Percentiles rank a stretch among this genome's conserved stretches.
Evolutionary conservation across 257 asterid genomes (phyloP).

Genomic region (Datura wrightii): DNA sequence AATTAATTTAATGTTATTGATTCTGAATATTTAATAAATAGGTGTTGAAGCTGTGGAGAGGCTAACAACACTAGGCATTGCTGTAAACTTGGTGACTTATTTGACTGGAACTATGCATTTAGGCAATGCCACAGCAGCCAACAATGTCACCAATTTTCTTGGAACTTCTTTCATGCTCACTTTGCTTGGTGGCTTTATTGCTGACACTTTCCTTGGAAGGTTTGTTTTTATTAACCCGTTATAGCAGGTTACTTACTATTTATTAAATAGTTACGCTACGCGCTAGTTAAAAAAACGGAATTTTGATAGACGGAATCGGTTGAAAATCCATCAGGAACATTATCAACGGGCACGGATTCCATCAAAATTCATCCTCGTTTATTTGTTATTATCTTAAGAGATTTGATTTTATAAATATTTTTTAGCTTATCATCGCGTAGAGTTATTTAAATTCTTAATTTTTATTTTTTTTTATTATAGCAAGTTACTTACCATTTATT

Average conservation of each 20-base stretch:
- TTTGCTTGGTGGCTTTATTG: constrained; percentile 82
- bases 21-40: background rate
- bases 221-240: constrained; percentile 9
- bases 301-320: no score
- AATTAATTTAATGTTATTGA: background rate
- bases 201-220: constrained; percentile 88
- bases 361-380: no score
- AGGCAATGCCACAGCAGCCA: constrained; percentile 82
- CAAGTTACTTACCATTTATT: constrained; percentile 70
- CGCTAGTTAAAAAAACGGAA: no score
- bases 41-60: constrained; percentile 81
- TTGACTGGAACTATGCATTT: constrained; percentile 86
- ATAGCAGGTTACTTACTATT: background rate
- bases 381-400: no score
- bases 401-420: no score
- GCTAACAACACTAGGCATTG: constrained; percentile 85
- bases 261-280: background rate
- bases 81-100: constrained; percentile 80
- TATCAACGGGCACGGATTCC: no score
- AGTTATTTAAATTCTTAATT: background rate
- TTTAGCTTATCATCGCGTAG: no score
- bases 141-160: constrained; percentile 78
- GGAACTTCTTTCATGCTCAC: constrained; percentile 89
- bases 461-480: background rate
- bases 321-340: no score